Base-by-base conservation (phyloP, 2,329 filamentous ascomycete species). In the Cladophialophora chaetospira region DNA sequence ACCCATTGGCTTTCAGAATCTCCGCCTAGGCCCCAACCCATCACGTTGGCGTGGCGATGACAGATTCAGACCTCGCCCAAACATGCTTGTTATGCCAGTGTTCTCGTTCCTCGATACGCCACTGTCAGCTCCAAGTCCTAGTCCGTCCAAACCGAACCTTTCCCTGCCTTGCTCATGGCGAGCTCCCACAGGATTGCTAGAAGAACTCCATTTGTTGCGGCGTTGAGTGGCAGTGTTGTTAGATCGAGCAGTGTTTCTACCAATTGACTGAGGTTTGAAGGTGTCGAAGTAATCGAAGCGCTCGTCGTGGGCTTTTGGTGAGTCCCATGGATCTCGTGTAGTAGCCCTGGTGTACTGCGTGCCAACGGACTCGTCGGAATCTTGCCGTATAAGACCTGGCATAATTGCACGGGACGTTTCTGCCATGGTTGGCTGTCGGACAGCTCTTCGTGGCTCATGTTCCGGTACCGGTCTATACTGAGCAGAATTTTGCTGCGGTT, bases 271-370 rank as follows among this genome's bases (percentile, higher is more conserved):
- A 19, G 48, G 15, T 10, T 31, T 28, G 13, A 26, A 28, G 33
- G 21, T 9, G 4, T 38, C 33, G 5, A 38, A 43, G 15, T 26
- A 33, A 9, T 55, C 50, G 47, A 56, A 59, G 17, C 54, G 57
- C 13, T 38, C 50, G 10, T 46, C 36, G 4, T 53, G 43, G 15
- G 31, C 17, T 21, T 56, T 56, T 5, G 60, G 62, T 8, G 60
- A 57, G 26, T 49, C 54, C 62, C 58, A 64, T 13, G 51, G 17
- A 19, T 58, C 60, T 3, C 38, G 60, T 3, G 59, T 62, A 17
- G 60, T 52, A 29, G 49, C 5, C 13, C 35, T 31, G 3, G 49
- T 29, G 13, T 13, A 19, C 11, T n/a, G 36, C 26, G 25, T 47
- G 10, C 38, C n/a, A 5, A 36, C 23, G 9, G 53, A 46, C n/a